Base-by-base conservation (phyloP, 257 asterid genomes). In the Datura wrightii region DNA sequence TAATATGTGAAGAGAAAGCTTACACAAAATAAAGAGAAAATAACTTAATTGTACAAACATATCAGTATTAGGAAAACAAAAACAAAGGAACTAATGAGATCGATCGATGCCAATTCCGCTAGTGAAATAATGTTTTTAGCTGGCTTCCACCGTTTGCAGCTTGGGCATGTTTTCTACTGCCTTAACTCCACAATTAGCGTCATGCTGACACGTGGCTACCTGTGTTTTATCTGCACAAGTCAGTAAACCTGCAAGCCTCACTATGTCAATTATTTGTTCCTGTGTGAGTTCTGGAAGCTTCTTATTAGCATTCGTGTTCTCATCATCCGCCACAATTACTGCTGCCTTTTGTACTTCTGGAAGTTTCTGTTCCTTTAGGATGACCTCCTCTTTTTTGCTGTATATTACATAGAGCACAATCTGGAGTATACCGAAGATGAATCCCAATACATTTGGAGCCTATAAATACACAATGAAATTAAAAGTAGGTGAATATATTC, bases 371-470 rank as follows among this genome's bases (percentile, higher is more conserved):
- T 79, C 84, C 44, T 41, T 84, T 58, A 31, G 4, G 8, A 9
- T 16, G 18, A 11, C 84, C 31, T 84, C 79, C 80, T 90, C 88
- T 9, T 63, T 10, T 6, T 86, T 89, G 79, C 56, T 87, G 90
- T 90, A 92, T 24, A 90, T 83, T 10, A 65, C 8, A 46, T 91
- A 92, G 1, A 92, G 87, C 46, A 88, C 91, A 88, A 92, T 92
- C 85, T 92, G 94, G 8, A 92, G 79, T 81, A 92, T 87, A 34
- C 94, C 94, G 3, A 92, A 90, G 39, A 74, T 16, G 84, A 92
- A 92, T 0, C 96, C 94, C 58, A 91, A 84, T 31, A 90, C 91
- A 81, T 92, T 91, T 16, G 96, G 94, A 53, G 90, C 83, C 94
- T 90, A 80, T 8, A 52, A 1, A 24, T 0, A 24, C 31, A 24